Evolutionary conservation across 768 basidiomycete species (phyloP).

Genomic region (Dictyophora rubrovolvata): DNA sequence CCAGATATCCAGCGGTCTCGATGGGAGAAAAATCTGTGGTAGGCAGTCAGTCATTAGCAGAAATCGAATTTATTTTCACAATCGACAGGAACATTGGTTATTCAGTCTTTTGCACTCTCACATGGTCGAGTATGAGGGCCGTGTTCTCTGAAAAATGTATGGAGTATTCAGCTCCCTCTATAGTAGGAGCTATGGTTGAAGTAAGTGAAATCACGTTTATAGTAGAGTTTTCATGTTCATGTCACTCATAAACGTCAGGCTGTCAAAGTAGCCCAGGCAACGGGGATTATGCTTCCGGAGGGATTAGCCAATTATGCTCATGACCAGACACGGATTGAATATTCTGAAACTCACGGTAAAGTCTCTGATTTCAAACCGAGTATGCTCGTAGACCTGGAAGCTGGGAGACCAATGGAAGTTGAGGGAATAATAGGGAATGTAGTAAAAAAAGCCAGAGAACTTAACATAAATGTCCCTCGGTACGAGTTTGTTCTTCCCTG

Average conservation of each 20-base stretch:
- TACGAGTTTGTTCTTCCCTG: too few relatives aligned
- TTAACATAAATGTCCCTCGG: neutral
- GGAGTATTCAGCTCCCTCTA: slow-evolving; percentile 9
- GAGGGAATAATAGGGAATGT: slow-evolving; percentile 25
- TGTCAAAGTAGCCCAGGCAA: slow-evolving; percentile 19
- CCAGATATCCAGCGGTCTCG: slow-evolving; percentile 20
- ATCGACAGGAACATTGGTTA: slow-evolving; percentile 1
- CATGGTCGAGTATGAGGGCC: neutral
- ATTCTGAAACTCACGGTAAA: slow-evolving; percentile 8
- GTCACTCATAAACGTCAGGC: slow-evolving; percentile 4
- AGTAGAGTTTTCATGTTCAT: neutral
- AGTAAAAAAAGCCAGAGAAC: slow-evolving; percentile 9
- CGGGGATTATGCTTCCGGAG: slow-evolving; percentile 16
- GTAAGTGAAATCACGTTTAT: slow-evolving; percentile 8
- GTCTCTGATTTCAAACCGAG: slow-evolving; percentile 23
- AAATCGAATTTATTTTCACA: neutral
- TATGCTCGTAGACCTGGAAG: slow-evolving; percentile 28
- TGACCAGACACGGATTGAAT: slow-evolving; percentile 3
- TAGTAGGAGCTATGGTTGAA: slow-evolving; percentile 19
- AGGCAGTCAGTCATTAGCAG: neutral
- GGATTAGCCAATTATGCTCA: slow-evolving; percentile 17
- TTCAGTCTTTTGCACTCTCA: neutral
- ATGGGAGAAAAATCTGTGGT: slow-evolving; percentile 24
- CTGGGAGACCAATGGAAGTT: slow-evolving; percentile 28
- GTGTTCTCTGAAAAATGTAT: slow-evolving; percentile 16